Evolutionary conservation across 208 protist genomes (phyloP), one percentile per base, ranked within the genome.

Genomic region (Acanthamoeba polyphaga): DNA sequence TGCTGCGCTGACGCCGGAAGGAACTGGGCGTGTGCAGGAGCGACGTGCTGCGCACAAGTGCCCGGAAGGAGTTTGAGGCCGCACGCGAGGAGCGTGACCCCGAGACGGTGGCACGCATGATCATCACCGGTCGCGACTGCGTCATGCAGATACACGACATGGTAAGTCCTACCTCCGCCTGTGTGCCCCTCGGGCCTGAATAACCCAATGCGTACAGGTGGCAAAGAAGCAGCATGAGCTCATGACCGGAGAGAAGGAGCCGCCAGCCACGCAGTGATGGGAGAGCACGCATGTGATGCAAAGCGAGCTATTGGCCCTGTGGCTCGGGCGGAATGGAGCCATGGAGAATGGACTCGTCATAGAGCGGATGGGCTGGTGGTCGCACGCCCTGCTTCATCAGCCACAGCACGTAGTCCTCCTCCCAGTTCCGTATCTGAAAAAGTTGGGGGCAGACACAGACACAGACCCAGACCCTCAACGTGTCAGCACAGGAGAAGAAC

Each of bases 181-280:
- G 38, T 5, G 10, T 55, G 6, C 12, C 43, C 0, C 29, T 38
- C n/a, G n/a, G n/a, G 12, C 43, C 8, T n/a, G 8, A 46, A 2
- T 46, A 22, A 43, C 6, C 32, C 29, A 1, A 19, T 22, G 3
- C 43, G 2, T 9, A 38, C 72, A 91, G 85, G 85, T 91, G 51
- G 85, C 85, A 4, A 91, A 91, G 85, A 91, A 72, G 34, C 85
- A 91, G 43, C 58, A 74, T 70, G 85, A 91, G n/a, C 15, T 91
- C 9, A 27, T 53, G 13, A 91, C 85, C 22, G 60, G 76, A 55
- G 27, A 85, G 29, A 85, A 58, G 43, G 46, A 60, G 76, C 76
- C 76, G 62, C 49, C 76, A 38, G 38, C 74, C 34, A 82, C 74
- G 74, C 15, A 82, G 15, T 51, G 29, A 85, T 1, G 38, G 70